Percentiles rank a stretch among this genome's conserved stretches.
These are phyloP conservation scores for Fusarium sp. DNA, from an alignment of 2,329 filamentous ascomycete genomes.

Conservation along the genomic window DNA sequence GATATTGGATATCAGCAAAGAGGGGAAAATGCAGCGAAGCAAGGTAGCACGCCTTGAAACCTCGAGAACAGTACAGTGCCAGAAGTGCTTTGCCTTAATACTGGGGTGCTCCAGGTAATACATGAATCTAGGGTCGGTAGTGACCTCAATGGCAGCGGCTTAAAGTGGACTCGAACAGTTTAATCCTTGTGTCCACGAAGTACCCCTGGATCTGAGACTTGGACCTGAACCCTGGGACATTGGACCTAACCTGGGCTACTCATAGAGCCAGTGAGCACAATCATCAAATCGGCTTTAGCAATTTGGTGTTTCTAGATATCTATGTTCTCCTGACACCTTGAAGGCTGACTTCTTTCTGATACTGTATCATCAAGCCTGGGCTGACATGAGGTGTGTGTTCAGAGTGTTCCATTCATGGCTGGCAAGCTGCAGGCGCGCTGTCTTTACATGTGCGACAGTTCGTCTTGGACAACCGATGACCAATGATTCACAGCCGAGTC, in stretches of 20 bases:
- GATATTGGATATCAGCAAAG: conserved; percentile 16
- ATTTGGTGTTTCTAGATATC: neutral
- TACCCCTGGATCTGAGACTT: conserved; percentile 24
- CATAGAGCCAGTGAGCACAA: neutral
- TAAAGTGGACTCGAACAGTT: conserved; percentile 27
- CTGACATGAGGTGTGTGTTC: neutral
- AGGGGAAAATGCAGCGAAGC: conserved; percentile 24
- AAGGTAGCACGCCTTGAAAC: conserved; percentile 15
- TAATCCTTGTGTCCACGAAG: conserved; percentile 33
- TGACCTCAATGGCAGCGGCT: conserved; percentile 39
- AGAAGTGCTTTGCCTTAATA: conserved; percentile 4
- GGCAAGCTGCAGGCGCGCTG: conserved; percentile 6
- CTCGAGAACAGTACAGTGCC: conserved; percentile 12
- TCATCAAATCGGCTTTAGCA: neutral
- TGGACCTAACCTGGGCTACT: neutral
- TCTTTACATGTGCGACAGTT: conserved; percentile 9
- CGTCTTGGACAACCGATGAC: neutral
- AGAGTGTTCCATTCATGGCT: neutral
- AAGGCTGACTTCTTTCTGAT: neutral
- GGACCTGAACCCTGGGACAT: conserved; percentile 1
- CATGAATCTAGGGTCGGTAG: conserved; percentile 12
- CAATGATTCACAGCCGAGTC: conserved; percentile 25
- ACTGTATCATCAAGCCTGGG: neutral
- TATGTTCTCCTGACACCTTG: neutral
- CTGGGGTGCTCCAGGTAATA: conserved; percentile 12